Evolutionary conservation across 2,329 filamentous ascomycete species (phyloP), one percentile per base, ranked within the genome.

Genomic region (Scedosporium minutisporum): DNA sequence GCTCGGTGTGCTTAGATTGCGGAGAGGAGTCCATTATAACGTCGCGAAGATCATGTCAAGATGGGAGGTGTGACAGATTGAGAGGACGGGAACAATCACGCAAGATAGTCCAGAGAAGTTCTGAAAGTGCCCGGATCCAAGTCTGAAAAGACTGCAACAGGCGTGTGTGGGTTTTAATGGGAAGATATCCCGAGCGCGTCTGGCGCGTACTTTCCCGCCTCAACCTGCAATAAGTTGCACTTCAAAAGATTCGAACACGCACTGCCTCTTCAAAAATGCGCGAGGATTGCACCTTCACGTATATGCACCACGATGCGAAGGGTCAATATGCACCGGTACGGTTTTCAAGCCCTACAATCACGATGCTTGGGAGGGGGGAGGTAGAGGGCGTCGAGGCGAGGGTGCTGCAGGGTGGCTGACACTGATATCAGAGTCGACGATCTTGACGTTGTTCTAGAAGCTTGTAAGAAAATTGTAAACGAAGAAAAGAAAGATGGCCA

Each of bases 21-120:
- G 76, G 73, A 60, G 76, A 76, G 33, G 76, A 79, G 68, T 78
- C 74, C 77, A 80, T 77, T 65, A 66, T 66, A 64, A 57, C 46
- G 59, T 57, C 62, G 63, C 48, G 46, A 42, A 21, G 57, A 21
- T 27, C 63, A 63, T 66, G 65, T 68, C 63, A 68, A 48, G 58
- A 51, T 53, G 44, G 61, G 61, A 38, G 59, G 65, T 66, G 66
- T 67, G 65, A 64, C 64, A 65, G 61, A 59, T 61, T n/a, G 58
- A 46, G 46, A 42, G 57, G n/a, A 18, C 42, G 48, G 42, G n/a
- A 38, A 60, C 18, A 23, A 33, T 41, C 46, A 51, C 46, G 21
- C 18, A 27, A 25, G 51, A 27, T 10, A 55, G 12, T 27, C 14
- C n/a, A 55, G 51, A 55, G 12, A 5, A 55, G 23, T 10, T 7